Evolutionary conservation across 192 early-diverging fungal species (phyloP).

Genomic region (Coemansia sp.): DNA sequence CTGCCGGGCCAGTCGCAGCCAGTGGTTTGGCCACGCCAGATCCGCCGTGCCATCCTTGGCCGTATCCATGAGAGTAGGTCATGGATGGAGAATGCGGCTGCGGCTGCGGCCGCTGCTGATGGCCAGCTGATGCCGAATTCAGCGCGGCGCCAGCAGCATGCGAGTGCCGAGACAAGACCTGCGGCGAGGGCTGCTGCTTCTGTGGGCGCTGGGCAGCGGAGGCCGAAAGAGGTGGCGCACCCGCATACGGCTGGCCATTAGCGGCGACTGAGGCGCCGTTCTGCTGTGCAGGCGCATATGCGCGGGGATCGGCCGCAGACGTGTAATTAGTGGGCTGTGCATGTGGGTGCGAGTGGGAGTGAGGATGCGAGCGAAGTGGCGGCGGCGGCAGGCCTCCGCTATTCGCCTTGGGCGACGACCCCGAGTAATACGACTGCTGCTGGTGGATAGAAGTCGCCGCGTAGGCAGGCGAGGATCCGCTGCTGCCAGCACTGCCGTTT

Average conservation of each 20-base stretch:
- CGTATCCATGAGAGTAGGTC: constrained; percentile 1
- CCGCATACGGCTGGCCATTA: background rate
- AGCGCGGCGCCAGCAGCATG: too few species aligned
- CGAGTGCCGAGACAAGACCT: background rate
- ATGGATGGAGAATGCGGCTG: constrained; percentile 18
- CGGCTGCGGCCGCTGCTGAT: constrained; percentile 9
- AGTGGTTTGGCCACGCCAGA: background rate
- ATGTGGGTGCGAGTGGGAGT: background rate
- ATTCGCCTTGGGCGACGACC: background rate
- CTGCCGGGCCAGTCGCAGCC: too few species aligned
- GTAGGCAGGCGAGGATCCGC: background rate
- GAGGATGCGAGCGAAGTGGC: background rate
- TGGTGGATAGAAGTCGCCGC: background rate
- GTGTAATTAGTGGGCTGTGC: constrained; percentile 14
- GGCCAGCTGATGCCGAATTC: background rate
- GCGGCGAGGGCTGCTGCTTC: background rate
- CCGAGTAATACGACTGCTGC: background rate
- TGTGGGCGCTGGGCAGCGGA: background rate
- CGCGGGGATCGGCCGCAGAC: constrained; percentile 19
- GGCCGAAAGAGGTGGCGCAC: background rate
- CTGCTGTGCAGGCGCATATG: constrained; percentile 8
- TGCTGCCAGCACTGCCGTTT: background rate
- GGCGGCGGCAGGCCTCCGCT: background rate
- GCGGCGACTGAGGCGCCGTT: background rate
- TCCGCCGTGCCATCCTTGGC: background rate